Evolutionary conservation across 768 basidiomycete genomes (phyloP).

Genomic region (Phallus indusiatus): DNA sequence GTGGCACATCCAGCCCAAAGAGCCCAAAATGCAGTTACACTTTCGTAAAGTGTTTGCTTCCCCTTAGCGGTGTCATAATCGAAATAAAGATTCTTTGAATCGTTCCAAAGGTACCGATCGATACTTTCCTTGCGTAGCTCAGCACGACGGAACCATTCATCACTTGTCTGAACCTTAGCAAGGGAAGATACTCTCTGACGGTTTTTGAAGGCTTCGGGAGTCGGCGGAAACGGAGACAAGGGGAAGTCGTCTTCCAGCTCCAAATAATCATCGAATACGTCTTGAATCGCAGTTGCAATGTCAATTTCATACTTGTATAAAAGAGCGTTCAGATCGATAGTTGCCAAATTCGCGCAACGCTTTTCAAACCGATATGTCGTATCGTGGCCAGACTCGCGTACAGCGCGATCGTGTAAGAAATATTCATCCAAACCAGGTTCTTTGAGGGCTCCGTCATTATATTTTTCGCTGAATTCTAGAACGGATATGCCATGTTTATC

Average conservation of each 20-base stretch:
- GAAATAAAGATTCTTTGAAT: constrained; percentile 87
- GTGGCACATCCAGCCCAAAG: constrained; percentile 97
- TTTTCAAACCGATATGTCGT: constrained; percentile 97
- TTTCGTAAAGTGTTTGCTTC: constrained; percentile 91
- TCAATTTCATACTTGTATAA: constrained; percentile 99
- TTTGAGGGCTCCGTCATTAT: constrained; percentile 73
- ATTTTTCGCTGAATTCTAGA: constrained; percentile 93
- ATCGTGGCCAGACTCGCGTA: constrained; percentile 94
- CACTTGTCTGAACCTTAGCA: constrained; percentile 56
- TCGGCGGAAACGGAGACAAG: constrained; percentile 86
- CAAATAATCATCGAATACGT: constrained; percentile 88
- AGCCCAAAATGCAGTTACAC: constrained; percentile 93
- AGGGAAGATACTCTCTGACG: constrained; percentile 50
- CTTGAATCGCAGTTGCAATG: constrained; percentile 94
- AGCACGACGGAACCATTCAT: constrained; percentile 91
- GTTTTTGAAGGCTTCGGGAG: constrained; percentile 57
- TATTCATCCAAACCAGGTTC: constrained; percentile 93
- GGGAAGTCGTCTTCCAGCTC: constrained; percentile 90
- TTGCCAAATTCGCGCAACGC: constrained; percentile 92
- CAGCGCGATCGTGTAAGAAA: constrained; percentile 93
- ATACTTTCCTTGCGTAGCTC: constrained; percentile 76
- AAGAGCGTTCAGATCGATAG: constrained; percentile 90
- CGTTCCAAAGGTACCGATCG: constrained; percentile 95
- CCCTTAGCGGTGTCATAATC: constrained; percentile 92
- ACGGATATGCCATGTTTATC: constrained; percentile 86